phyloP scores from a whole-genome alignment of 2,329 filamentous ascomycete genomes.

The Arthroderma uncinatum region DNA sequence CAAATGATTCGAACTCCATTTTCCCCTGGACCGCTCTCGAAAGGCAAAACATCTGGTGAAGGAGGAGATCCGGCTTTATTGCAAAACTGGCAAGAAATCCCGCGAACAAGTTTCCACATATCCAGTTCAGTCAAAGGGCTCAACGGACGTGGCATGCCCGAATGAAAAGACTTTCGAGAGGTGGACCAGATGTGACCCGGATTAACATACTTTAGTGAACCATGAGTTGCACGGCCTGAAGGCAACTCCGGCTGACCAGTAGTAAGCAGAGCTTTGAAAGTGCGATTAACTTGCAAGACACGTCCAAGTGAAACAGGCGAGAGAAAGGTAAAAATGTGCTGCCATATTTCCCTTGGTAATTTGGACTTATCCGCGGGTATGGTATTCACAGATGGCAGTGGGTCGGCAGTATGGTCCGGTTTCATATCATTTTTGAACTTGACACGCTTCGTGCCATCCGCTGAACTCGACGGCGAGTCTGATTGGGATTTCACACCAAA shows the following conservation, averaged over 20 bases:
- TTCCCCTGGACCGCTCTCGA: slow-evolving; percentile 51
- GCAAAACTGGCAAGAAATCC: slow-evolving; percentile 58
- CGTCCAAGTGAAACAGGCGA: slow-evolving; percentile 52
- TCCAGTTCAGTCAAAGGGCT: slow-evolving; percentile 54
- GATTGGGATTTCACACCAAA: slow-evolving; percentile 3
- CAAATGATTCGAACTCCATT: slow-evolving; percentile 55
- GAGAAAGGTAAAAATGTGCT: slow-evolving; percentile 56
- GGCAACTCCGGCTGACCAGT: slow-evolving; percentile 31
- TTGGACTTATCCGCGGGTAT: slow-evolving; percentile 19
- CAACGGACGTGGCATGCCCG: slow-evolving; percentile 58
- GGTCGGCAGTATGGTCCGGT: slow-evolving; percentile 8
- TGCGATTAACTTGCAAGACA: slow-evolving; percentile 56
- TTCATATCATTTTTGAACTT: slow-evolving; percentile 11
- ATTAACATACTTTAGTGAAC: slow-evolving; percentile 31
- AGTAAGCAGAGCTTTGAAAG: slow-evolving; percentile 52
- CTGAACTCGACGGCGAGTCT: slow-evolving; percentile 3
- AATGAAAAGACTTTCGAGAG: slow-evolving; percentile 55
- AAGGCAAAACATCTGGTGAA: slow-evolving; percentile 32
- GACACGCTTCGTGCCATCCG: slow-evolving; percentile 15
- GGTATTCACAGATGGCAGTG: neutral
- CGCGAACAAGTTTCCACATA: slow-evolving; percentile 63
- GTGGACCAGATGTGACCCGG: slow-evolving; percentile 60
- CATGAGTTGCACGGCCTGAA: slow-evolving; percentile 24
- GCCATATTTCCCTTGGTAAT: slow-evolving; percentile 56
- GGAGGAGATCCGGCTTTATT: slow-evolving; percentile 27